A percentile compares a stretch with the other conserved stretches of the same genome.
phyloP scores from a whole-genome alignment of 345 rosid species.

The Eutrema yunnanense region DNA sequence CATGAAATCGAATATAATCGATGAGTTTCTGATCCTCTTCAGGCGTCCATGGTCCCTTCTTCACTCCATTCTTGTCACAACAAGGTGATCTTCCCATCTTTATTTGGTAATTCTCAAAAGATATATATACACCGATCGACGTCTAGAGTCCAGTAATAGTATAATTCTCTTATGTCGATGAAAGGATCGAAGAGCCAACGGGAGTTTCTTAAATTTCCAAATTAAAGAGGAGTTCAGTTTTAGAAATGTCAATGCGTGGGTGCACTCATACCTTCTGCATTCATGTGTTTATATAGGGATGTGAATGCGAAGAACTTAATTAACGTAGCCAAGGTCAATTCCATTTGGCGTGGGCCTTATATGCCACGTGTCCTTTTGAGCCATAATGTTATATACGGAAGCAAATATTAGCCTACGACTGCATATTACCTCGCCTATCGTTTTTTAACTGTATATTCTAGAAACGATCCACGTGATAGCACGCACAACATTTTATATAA shows the following conservation, averaged over 20 bases:
- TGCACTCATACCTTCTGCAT: slow-evolving; percentile 12
- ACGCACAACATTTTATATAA: background rate
- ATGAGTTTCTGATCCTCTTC: slow-evolving; percentile 70
- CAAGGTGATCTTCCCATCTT: slow-evolving; percentile 82
- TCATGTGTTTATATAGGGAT: slow-evolving; percentile 16
- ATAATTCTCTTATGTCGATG: background rate
- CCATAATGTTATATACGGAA: slow-evolving; percentile 4
- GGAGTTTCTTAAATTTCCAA: background rate
- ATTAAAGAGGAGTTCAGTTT: slow-evolving; percentile 13
- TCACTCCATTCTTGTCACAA: slow-evolving; percentile 72
- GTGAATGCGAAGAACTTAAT: slow-evolving; percentile 2
- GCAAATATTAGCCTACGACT: background rate
- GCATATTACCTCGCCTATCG: background rate
- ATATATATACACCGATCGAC: background rate
- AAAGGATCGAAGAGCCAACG: background rate
- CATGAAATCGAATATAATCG: slow-evolving; percentile 52
- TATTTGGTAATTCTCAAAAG: background rate
- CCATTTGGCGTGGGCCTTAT: slow-evolving; percentile 21
- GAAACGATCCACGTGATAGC: slow-evolving; percentile 23
- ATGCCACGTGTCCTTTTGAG: slow-evolving; percentile 38
- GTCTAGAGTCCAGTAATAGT: background rate
- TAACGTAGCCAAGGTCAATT: slow-evolving; percentile 33
- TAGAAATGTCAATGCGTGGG: slow-evolving; percentile 23
- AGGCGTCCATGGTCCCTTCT: slow-evolving; percentile 84
- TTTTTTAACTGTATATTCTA: slow-evolving; percentile 9